Evolutionary conservation across 1,284 basidiomycete genomes (phyloP), one percentile per base, ranked within the genome.

Genomic region (Ustilago sp.): DNA sequence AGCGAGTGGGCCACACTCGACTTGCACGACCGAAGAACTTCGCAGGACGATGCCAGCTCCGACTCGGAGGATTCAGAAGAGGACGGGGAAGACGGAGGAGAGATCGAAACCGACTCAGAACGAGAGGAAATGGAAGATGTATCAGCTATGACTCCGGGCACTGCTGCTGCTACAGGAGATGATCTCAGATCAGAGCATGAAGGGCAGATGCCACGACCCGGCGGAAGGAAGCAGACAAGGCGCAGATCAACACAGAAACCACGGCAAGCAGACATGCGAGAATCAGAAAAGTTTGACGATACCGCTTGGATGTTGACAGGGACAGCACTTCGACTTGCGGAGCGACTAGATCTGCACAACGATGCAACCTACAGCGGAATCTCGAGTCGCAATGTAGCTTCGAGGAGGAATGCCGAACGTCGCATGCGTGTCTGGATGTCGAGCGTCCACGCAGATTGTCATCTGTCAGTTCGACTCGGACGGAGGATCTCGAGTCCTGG

Each of bases 1-100:
- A 75, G 75, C 47, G 79, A 80, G 34, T 80, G 79, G 79, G 72
- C 75, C 1, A 80, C 79, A 11, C 54, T 80, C 28, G 74, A 80
- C 36, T 35, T 75, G 32, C 72, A 80, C 51, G 74, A 80, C 52
- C 70, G 74, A 59, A 45, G 74, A 6, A 54, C 74, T 7, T 68
- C 77, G n/a, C 48, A 50, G 13, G 59, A 64, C 11, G 74, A 79
- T 19, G 70, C 52, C 17, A 79, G 67, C 57, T 74, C 65, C 11
- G 68, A 68, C 41, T 74, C 70, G 23, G 70, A 77, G 28, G 63
- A 73, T 43, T 65, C 67, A 19, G 66, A 67, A 19, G 65, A 74
- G 28, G 71, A 64, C 3, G 50, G 45, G 1, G 43, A 52, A 2
- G 68, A 71, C 31, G 62, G 48, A 13, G 59, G 59, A 15, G 19